Conservation (phyloP, 495 filamentous ascomycete species). For the Talaromyces nanjingensis region DNA sequence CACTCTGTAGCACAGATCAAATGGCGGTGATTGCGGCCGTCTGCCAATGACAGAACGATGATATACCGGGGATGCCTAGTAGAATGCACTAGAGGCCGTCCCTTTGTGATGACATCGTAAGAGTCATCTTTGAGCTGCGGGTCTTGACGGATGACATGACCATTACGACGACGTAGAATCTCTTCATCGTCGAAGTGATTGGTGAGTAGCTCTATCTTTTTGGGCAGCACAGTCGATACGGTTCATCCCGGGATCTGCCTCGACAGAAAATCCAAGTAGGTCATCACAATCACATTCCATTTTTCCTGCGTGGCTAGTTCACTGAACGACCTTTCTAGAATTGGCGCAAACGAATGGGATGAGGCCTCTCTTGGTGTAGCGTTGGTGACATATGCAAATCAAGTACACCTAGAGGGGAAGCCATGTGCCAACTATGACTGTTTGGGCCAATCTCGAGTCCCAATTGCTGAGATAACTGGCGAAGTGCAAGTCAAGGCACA, state of each 20-base stretch:
- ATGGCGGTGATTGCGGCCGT: constrained; percentile 1
- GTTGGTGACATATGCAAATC: constrained; percentile 11
- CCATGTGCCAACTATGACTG: constrained; percentile 7
- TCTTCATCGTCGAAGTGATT: constrained; percentile 13
- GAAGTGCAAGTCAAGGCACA: background rate
- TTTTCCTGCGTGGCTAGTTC: background rate
- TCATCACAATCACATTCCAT: constrained; percentile 5
- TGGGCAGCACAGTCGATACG: constrained; percentile 14
- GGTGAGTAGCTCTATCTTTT: background rate
- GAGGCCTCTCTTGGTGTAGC: background rate
- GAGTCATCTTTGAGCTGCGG: constrained; percentile 15
- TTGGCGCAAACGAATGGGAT: constrained; percentile 6
- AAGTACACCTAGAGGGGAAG: background rate
- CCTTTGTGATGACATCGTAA: constrained; percentile 18
- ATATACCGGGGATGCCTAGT: background rate
- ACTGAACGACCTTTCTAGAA: background rate
- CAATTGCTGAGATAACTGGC: background rate
- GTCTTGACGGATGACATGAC: constrained; percentile 11
- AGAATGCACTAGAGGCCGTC: constrained; percentile 11
- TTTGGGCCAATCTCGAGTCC: background rate
- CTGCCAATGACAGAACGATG: constrained; percentile 8
- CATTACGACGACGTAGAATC: constrained; percentile 23
- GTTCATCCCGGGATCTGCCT: constrained; percentile 20
- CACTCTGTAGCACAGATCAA: constrained; percentile 5
- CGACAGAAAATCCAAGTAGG: constrained; percentile 11